A percentile compares a stretch with the other conserved stretches of the same genome.
Evolutionary conservation across 2,329 filamentous ascomycete genomes (phyloP).

Genomic region (Cryphonectria naterciae): DNA sequence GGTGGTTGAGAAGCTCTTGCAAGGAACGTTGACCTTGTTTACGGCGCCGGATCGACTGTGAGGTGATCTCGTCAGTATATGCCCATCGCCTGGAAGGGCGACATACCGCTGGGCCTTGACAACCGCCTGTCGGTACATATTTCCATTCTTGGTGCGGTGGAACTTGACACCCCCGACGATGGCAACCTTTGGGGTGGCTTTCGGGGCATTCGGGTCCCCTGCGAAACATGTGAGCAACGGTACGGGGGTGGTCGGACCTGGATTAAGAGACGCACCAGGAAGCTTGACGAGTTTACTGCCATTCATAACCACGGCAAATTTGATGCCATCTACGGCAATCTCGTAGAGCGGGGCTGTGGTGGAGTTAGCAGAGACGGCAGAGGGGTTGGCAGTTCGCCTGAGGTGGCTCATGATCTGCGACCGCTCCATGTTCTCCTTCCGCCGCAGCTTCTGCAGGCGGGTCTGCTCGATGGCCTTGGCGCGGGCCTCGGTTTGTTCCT

Average conservation of each 20-base stretch:
- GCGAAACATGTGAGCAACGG: conserved; percentile 38
- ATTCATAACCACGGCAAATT: conserved; percentile 73
- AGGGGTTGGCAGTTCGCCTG: conserved; percentile 39
- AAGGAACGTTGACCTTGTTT: conserved; percentile 74
- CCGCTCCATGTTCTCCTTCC: conserved; percentile 62
- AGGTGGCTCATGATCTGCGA: conserved; percentile 57
- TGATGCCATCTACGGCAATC: conserved; percentile 71
- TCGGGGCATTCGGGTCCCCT: conserved; percentile 64
- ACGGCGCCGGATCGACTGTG: conserved; percentile 55
- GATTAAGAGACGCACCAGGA: conserved; percentile 55
- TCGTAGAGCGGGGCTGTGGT: conserved; percentile 55
- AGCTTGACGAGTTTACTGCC: conserved; percentile 82
- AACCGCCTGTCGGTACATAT: conserved; percentile 77
- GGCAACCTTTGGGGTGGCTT: conserved; percentile 74
- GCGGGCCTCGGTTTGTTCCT: conserved; percentile 71
- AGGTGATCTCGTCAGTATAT: conserved; percentile 44
- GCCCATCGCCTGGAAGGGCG: conserved; percentile 29
- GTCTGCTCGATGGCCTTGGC: conserved; percentile 74
- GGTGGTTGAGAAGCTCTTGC: conserved; percentile 72
- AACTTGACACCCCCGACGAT: conserved; percentile 79
- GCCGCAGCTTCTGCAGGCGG: conserved; percentile 58
- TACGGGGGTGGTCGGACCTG: neutral
- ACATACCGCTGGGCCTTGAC: conserved; percentile 78
- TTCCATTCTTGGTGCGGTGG: conserved; percentile 84
- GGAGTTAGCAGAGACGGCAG: conserved; percentile 36